Evolutionary conservation across 495 filamentous ascomycete species (phyloP), one percentile per base, ranked within the genome.

Genomic region (Aspergillus olivimuriae): DNA sequence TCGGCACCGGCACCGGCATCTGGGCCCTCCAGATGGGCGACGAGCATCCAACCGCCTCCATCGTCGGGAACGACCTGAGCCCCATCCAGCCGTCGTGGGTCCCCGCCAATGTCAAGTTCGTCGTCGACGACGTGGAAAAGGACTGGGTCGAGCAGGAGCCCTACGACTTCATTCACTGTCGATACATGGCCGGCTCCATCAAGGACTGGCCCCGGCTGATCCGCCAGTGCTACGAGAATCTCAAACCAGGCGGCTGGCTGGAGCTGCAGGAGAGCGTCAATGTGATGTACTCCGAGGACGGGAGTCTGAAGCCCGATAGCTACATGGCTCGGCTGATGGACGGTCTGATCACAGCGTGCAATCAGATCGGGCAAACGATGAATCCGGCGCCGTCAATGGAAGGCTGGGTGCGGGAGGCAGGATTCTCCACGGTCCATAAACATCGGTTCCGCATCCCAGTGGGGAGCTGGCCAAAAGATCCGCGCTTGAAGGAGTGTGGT

Each of bases 1-100:
- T 26, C 4, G 35, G 35, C 4, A 21, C 16, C 8, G 35, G 19
- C 0, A 26, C 14, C 22, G 77, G 78, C 1, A 59, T 74, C 9
- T 79, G 75, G 73, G 58, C 72, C 19, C 71, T 76, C 18, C 20
- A 47, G 31, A 35, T 52, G 20, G 52, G 43, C 18, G 53, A 56
- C 26, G 43, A 38, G 30, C 41, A 51, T 22, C 55, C 55, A 19
- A 7, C 30, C 60, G 18, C n/a, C n/a, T n/a, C n/a, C n/a, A 40
- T 60, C 10, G 56, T 49, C 19, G 43, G 63, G 3, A 62, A 48
- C 40, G 76, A 78, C 40, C 63, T 75, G 12, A 74, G 69, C 36
- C 66, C 70, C 5, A 77, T 74, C 47, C 69, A 76, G 42, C 70
- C 73, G 1, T 40, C 50, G 16, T 69, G 62, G 46, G 52, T 62